These are phyloP conservation scores for Salix arbutifolia DNA, from an alignment of 345 rosid genomes.

Conservation along the genomic window DNA sequence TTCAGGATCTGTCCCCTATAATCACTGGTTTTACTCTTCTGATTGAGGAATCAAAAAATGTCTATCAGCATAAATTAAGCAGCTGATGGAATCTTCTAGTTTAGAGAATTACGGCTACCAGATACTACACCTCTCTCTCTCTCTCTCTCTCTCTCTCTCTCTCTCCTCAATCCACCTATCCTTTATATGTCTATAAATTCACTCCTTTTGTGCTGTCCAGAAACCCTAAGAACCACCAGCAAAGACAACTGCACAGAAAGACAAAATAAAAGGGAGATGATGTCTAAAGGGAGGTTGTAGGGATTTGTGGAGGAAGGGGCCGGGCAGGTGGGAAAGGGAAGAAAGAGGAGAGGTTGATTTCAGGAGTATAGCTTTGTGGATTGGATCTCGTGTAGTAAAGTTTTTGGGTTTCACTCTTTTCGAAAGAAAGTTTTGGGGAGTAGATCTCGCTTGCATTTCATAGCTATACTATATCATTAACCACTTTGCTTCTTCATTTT, in stretches of 20 bases:
- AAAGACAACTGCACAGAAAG: background rate
- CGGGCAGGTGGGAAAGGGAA: constrained; percentile 9
- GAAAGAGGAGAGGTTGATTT: background rate
- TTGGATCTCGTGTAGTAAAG: constrained; percentile 73
- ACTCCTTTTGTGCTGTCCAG: background rate
- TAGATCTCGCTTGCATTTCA: constrained; percentile 53
- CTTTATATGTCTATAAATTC: background rate
- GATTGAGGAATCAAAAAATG: constrained; percentile 5
- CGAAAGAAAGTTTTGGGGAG: constrained; percentile 34
- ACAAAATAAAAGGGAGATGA: background rate
- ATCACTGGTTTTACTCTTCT: constrained; percentile 9
- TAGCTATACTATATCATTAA: background rate
- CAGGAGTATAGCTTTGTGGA: constrained; percentile 19
- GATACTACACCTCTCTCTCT: background rate
- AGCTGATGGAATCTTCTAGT: background rate
- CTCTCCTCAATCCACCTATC: background rate
- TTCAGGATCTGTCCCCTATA: constrained; percentile 12
- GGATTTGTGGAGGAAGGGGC: background rate
- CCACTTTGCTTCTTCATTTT: constrained; percentile 14
- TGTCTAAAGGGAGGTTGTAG: background rate
- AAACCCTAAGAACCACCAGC: constrained; percentile 1
- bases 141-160: background rate
- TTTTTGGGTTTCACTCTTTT: constrained; percentile 38
- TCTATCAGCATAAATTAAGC: constrained; percentile 5
- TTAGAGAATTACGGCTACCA: background rate